phyloP scores from a whole-genome alignment of 208 protist genomes.

The Leishmania aethiopica region DNA sequence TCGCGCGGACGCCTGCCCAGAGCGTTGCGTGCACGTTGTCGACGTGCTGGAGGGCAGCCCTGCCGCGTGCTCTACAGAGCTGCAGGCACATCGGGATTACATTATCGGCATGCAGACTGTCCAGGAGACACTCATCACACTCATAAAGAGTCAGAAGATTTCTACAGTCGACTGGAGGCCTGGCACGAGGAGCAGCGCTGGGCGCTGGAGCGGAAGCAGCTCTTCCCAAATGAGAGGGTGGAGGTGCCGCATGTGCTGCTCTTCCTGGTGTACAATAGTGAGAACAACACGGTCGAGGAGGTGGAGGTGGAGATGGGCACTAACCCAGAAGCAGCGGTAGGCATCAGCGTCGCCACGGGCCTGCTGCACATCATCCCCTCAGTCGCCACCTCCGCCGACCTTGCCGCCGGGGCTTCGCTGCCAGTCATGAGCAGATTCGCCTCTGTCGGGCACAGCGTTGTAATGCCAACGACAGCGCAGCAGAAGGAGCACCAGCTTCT shows the following conservation, averaged over 20 bases:
- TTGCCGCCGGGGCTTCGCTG: conserved; percentile 6
- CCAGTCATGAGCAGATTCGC: conserved; percentile 37
- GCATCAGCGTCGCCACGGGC: conserved; percentile 70
- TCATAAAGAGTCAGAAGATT: conserved; percentile 70
- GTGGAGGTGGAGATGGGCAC: conserved; percentile 69
- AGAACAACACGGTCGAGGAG: conserved; percentile 70
- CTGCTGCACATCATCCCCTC: conserved; percentile 70
- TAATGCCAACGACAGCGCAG: background rate
- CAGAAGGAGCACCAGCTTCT: background rate
- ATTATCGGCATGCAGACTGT: conserved; percentile 86
- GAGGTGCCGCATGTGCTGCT: conserved; percentile 52
- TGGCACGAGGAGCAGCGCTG: conserved; percentile 63
- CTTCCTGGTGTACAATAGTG: conserved; percentile 78
- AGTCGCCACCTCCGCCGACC: background rate
- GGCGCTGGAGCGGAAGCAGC: conserved; percentile 31
- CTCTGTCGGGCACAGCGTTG: background rate
- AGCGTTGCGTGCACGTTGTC: conserved; percentile 70
- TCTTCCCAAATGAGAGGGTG: conserved; percentile 18
- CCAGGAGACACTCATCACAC: conserved; percentile 59
- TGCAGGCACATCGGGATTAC: conserved; percentile 69
- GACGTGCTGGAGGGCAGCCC: conserved; percentile 64
- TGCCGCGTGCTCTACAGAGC: conserved; percentile 41
- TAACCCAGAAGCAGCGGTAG: conserved; percentile 53
- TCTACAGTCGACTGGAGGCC: conserved; percentile 61
- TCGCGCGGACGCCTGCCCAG: conserved; percentile 25